Conservation (phyloP, 495 filamentous ascomycete species). For the Xylaria cubensis region DNA sequence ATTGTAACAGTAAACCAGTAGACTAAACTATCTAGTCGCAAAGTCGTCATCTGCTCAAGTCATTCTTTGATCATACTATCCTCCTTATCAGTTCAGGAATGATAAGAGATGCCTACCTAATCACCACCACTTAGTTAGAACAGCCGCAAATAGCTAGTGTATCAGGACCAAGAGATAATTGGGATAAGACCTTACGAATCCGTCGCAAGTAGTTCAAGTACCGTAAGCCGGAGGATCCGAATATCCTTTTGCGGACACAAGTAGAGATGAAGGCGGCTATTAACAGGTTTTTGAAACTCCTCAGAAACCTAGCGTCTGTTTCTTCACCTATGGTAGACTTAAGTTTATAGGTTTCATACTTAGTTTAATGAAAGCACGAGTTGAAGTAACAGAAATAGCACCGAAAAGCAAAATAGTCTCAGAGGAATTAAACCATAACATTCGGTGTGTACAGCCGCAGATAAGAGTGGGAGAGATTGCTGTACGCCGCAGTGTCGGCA, state of each 20-base stretch:
- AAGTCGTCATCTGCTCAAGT: slow-evolving; percentile 10
- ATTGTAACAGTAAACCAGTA: slow-evolving; percentile 14
- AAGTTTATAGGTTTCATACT: background rate
- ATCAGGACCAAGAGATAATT: background rate
- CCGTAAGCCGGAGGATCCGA: slow-evolving; percentile 24
- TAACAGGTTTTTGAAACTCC: slow-evolving; percentile 6
- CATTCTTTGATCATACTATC: background rate
- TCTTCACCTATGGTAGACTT: background rate
- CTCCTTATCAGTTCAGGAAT: background rate
- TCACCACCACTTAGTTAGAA: background rate
- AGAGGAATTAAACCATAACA: background rate
- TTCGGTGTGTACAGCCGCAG: background rate
- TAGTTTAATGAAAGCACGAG: background rate
- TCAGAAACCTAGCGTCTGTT: background rate
- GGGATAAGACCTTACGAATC: background rate
- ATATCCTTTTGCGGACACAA: background rate
- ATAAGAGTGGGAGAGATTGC: background rate
- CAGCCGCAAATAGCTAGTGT: background rate
- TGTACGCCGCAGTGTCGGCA: background rate
- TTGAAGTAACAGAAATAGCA: background rate
- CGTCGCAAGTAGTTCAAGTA: background rate
- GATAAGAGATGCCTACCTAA: background rate
- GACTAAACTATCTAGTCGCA: background rate
- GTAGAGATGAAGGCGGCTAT: background rate
- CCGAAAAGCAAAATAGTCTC: background rate